Conservation (phyloP, 2,329 filamentous ascomycete species). For the Calonectria multiphialidica region DNA sequence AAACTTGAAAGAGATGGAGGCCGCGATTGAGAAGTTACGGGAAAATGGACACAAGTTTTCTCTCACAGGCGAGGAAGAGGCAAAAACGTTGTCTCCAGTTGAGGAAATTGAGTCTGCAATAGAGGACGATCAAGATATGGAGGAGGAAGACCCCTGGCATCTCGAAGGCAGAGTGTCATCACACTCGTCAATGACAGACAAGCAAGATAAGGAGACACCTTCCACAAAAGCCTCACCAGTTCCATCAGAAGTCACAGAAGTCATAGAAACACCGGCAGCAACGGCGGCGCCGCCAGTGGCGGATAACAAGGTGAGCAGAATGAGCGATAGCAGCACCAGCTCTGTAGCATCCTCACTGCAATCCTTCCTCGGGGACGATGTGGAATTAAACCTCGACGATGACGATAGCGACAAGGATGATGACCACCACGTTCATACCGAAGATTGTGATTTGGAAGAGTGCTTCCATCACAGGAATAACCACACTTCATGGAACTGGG, state of each 20-base stretch:
- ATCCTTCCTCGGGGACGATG: slow-evolving; percentile 18
- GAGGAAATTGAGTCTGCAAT: neutral
- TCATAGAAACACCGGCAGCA: neutral
- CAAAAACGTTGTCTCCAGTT: neutral
- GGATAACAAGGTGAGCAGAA: slow-evolving; percentile 6
- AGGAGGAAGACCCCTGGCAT: slow-evolving; percentile 21
- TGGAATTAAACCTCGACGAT: neutral
- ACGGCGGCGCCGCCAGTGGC: neutral
- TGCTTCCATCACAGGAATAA: neutral
- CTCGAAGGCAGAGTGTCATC: slow-evolving; percentile 10
- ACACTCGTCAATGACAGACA: neutral
- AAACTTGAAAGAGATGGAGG: neutral
- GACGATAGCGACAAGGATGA: slow-evolving; percentile 3
- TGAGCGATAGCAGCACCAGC: slow-evolving; percentile 16
- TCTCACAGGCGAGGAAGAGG: neutral
- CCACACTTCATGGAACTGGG: slow-evolving; percentile 27
- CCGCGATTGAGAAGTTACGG: neutral
- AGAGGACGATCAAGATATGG: neutral
- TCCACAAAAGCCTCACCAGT: neutral
- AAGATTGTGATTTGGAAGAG: neutral
- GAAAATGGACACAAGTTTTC: neutral
- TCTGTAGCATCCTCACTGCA: slow-evolving; percentile 11
- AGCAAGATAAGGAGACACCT: neutral
- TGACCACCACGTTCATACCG: neutral
- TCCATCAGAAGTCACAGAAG: neutral